A percentile compares a stretch with the other conserved stretches of the same genome.
These are phyloP conservation scores for Botrytis squamosa DNA, from an alignment of 2,329 filamentous ascomycete species.

Conservation along the genomic window DNA sequence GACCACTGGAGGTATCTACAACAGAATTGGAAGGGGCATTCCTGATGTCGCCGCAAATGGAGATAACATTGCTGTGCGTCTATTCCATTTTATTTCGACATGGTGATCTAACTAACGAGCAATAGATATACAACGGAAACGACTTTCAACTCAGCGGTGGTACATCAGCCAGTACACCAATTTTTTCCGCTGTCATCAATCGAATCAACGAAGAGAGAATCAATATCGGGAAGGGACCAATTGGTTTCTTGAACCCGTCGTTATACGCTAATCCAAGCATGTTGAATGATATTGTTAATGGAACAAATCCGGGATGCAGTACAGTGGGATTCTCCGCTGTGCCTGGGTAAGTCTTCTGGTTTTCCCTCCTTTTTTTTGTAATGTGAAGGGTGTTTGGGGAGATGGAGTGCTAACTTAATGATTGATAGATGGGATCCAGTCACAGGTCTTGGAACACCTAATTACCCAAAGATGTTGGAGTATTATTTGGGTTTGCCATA, in stretches of 20 bases:
- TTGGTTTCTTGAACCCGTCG: slow-evolving; percentile 53
- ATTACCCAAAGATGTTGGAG: slow-evolving; percentile 32
- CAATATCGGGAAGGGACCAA: slow-evolving; percentile 45
- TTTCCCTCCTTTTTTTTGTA: too few species aligned
- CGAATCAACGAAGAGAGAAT: slow-evolving; percentile 52
- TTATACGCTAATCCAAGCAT: slow-evolving; percentile 46
- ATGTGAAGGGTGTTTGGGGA: background rate
- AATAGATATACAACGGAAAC: slow-evolving; percentile 26
- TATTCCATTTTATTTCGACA: background rate
- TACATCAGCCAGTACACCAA: slow-evolving; percentile 51
- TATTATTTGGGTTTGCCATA: slow-evolving; percentile 31
- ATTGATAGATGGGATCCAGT: slow-evolving; percentile 38
- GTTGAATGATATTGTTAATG: slow-evolving; percentile 39
- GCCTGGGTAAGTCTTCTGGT: slow-evolving; percentile 25
- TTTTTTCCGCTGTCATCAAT: slow-evolving; percentile 49
- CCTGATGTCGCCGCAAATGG: slow-evolving; percentile 46
- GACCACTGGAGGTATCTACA: slow-evolving; percentile 25
- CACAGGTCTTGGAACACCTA: slow-evolving; percentile 36
- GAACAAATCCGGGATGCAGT: slow-evolving; percentile 36
- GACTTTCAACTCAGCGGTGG: slow-evolving; percentile 42
- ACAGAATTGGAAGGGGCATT: slow-evolving; percentile 34
- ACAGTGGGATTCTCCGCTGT: slow-evolving; percentile 37
- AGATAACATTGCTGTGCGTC: slow-evolving; percentile 35
- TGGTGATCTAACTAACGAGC: background rate
- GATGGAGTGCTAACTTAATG: slow-evolving; percentile 1